Evolutionary conservation across 1,284 basidiomycete genomes (phyloP).

Genomic region (Boletus semigastroideus): DNA sequence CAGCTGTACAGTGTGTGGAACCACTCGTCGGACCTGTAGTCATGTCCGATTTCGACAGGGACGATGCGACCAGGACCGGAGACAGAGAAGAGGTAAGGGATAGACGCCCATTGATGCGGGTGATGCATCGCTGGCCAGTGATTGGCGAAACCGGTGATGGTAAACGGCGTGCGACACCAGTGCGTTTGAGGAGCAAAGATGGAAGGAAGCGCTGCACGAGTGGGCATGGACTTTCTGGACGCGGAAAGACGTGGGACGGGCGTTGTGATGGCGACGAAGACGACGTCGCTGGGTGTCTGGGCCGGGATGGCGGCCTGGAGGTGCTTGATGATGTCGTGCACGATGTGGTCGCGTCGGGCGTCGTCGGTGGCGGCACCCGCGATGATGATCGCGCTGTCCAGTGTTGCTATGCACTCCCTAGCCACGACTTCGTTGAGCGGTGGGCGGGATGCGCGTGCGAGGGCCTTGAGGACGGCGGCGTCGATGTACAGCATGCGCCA

Average conservation of each 20-base stretch:
- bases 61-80: conserved; percentile 82
- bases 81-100: conserved; percentile 62
- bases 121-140: conserved; percentile 69
- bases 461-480: conserved; percentile 52
- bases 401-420: conserved; percentile 46
- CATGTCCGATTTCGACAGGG: conserved; percentile 86
- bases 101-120: conserved; percentile 58
- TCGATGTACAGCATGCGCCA: conserved; percentile 69
- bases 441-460: conserved; percentile 39
- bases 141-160: conserved; percentile 59
- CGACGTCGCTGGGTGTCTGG: conserved; percentile 15
- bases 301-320: conserved; percentile 38
- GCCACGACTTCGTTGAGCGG: conserved; percentile 27
- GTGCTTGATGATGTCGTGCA: conserved; percentile 57
- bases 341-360: conserved; percentile 52
- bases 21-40: conserved; percentile 86
- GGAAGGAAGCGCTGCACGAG: conserved; percentile 50
- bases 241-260: conserved; percentile 17
- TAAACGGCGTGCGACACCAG: conserved; percentile 61
- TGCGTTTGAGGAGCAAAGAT: conserved; percentile 49
- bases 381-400: conserved; percentile 84
- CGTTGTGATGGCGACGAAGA: conserved; percentile 11
- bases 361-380: conserved; percentile 72
- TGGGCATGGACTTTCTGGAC: conserved; percentile 36
- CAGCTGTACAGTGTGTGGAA: conserved; percentile 78